Evolutionary conservation across 148 eudicot genomes (phyloP), one percentile per base, ranked within the genome.

Genomic region (Rheum nobile): DNA sequence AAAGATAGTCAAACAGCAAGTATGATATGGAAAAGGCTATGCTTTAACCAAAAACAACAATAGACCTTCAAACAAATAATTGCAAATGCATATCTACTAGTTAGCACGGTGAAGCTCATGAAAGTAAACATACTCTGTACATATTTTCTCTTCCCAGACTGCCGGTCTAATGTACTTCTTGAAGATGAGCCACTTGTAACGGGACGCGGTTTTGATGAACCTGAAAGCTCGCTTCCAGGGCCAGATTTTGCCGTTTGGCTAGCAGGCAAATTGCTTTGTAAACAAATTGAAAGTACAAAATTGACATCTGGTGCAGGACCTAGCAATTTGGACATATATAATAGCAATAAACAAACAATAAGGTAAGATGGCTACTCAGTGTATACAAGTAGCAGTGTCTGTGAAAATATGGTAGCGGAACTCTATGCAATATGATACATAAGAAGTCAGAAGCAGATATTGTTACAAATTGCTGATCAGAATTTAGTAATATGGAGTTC

Each of bases 301-400:
- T 95, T 97, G 71, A 87, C 89, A 79, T 91, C 97, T 16, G 99
- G 97, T 6, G 81, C 79, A 38, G 97, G 99, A 81, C 99, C 99
- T 94, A 83, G 69, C 73, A 88, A 59, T 73, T 44, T 6, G 37
- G 68, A 42, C 31, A 70, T 26, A 65, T 31, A 57, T 37, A 59
- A 65, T 31, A 17, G 35, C 34, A 11, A 57, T 24, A 54, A 55
- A 55, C 2, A 55, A 9, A 26, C 13, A 55, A 26, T 28, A 57
- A 3, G 3, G 1, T 24, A 28, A 57, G 67, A 28, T 41, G 32
- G 34, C 28, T 57, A 10, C 67, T 57, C 67, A 26, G 63, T n/a
- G 0, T 50, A 7, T 46, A n/a, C n/a, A 67, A 35, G 9, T n/a
- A 67, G 70, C 14, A 14, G 70, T 38, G 41, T 38, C 41, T 38